Evolutionary conservation across 768 basidiomycete species (phyloP).

Genomic region (Mycena maculata): DNA sequence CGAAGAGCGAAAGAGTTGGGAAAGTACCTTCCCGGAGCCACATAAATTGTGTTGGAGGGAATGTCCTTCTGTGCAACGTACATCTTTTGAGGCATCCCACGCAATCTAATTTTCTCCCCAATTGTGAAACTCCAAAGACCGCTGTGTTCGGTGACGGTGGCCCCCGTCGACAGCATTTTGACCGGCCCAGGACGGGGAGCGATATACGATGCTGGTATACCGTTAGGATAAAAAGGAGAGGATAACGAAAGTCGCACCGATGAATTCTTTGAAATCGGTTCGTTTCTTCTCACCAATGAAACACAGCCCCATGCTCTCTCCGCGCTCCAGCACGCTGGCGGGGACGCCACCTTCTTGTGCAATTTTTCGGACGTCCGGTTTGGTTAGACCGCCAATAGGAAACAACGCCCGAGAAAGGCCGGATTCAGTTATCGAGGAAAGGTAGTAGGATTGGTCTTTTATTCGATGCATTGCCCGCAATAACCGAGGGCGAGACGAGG

Average conservation of each 20-base stretch:
- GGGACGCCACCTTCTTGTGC: constrained; percentile 72
- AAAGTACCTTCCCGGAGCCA: constrained; percentile 77
- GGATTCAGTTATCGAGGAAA: constrained; percentile 78
- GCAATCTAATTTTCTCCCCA: constrained; percentile 80
- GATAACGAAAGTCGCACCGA: constrained; percentile 61
- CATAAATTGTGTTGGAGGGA: constrained; percentile 71
- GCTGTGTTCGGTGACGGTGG: constrained; percentile 66
- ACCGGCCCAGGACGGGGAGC: constrained; percentile 76
- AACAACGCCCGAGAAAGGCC: constrained; percentile 80
- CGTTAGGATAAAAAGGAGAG: neutral
- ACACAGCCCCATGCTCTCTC: constrained; percentile 94
- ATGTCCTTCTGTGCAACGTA: constrained; percentile 82
- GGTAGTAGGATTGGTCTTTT: constrained; percentile 95
- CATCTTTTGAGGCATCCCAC: constrained; percentile 69
- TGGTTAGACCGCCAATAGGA: constrained; percentile 76
- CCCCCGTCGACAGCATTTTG: constrained; percentile 65
- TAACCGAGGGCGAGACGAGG: constrained; percentile 60
- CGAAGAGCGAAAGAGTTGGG: neutral
- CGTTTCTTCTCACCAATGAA: constrained; percentile 83
- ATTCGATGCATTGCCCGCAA: constrained; percentile 63
- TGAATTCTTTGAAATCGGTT: constrained; percentile 34
- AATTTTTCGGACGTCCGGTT: constrained; percentile 78
- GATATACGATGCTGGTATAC: constrained; percentile 80
- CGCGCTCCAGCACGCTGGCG: constrained; percentile 68
- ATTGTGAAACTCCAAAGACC: constrained; percentile 90